Conservation (phyloP, 352 stramenopile genomes). For the Phytophthora pini region DNA sequence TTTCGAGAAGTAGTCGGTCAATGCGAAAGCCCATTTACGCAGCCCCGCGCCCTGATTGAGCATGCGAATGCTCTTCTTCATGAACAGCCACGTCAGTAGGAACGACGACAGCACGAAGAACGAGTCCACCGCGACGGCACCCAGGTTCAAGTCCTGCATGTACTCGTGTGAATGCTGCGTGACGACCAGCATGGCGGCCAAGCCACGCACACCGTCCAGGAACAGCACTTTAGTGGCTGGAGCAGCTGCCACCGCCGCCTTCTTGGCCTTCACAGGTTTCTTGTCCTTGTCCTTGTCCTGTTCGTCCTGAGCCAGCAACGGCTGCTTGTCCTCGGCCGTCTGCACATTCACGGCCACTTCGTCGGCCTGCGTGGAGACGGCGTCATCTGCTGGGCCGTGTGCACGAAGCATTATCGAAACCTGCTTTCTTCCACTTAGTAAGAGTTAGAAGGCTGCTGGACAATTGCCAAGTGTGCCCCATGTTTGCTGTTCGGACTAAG, state of each 20-base stretch:
- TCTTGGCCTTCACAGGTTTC: slow-evolving; percentile 32
- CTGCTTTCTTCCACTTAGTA: neutral
- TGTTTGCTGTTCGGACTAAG: slow-evolving; percentile 26
- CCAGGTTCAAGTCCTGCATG: slow-evolving; percentile 46
- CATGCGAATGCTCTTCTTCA: slow-evolving; percentile 48
- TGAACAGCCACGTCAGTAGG: slow-evolving; percentile 61
- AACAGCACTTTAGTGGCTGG: slow-evolving; percentile 42
- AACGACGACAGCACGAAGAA: slow-evolving; percentile 70
- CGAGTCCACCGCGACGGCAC: slow-evolving; percentile 46
- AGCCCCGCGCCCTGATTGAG: slow-evolving; percentile 26
- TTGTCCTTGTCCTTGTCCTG: slow-evolving; percentile 31
- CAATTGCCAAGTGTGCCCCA: slow-evolving; percentile 20
- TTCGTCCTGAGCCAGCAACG: slow-evolving; percentile 23
- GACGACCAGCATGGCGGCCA: slow-evolving; percentile 39
- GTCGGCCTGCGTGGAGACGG: neutral
- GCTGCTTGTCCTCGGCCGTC: slow-evolving; percentile 25
- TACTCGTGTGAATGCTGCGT: slow-evolving; percentile 47
- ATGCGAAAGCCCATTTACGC: slow-evolving; percentile 38
- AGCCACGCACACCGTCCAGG: slow-evolving; percentile 42
- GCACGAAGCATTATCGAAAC: slow-evolving; percentile 17
- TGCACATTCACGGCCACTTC: slow-evolving; percentile 24
- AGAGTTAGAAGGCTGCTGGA: neutral
- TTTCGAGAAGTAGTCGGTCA: slow-evolving; percentile 55
- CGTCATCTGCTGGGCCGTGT: slow-evolving; percentile 15
- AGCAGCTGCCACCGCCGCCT: slow-evolving; percentile 16